Base-by-base conservation (phyloP, 2,329 filamentous ascomycete species). In the Thelonectria blattea region DNA sequence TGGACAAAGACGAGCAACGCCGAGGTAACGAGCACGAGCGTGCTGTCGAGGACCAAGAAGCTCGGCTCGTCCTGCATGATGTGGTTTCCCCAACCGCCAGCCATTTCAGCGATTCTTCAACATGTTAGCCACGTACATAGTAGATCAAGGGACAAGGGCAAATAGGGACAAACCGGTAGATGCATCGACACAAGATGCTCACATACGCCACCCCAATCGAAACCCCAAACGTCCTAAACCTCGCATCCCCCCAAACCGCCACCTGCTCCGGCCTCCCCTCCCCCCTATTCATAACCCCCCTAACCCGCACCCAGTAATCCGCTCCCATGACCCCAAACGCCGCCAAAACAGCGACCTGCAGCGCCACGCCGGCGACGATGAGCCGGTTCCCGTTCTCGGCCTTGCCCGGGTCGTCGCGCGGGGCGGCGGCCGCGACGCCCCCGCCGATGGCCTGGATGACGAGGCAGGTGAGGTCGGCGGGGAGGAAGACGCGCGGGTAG, bases 61-160 rank as follows among this genome's bases (percentile, higher is more conserved):
- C 81, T 82, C 46, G 78, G 75, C 75, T 89, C 78, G 72, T 88
- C 81, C 65, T 86, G 84, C 85, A 89, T 88, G 70, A 88, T 84
- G 15, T 78, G 70, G 74, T 86, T 88, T 10, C 83, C 84, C 85
- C 86, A 89, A 18, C 87, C 86, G 24, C 84, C 84, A 2, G 83
- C 81, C 84, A 89, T 87, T 71, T 89, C 86, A 1, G 82, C 83
- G 54, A 88, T 83, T 67, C 85, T 86, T 54, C 22, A 39, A 24
- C 2, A 5, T n/a, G 52, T 69, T 58, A 72, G 67, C 47, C 47
- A 24, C n/a, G n/a, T 24, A 45, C 18, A 34, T 18, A 20, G 14
- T 47, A 20, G 8, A 42, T 7, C 18, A 15, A 48, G 22, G 22
- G 22, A 6, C 6, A 24, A 24, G 22, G 22, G 6, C 3, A 24